phyloP scores from a whole-genome alignment of 2,329 filamentous ascomycete genomes.

The Amesomyces nigricolor region DNA sequence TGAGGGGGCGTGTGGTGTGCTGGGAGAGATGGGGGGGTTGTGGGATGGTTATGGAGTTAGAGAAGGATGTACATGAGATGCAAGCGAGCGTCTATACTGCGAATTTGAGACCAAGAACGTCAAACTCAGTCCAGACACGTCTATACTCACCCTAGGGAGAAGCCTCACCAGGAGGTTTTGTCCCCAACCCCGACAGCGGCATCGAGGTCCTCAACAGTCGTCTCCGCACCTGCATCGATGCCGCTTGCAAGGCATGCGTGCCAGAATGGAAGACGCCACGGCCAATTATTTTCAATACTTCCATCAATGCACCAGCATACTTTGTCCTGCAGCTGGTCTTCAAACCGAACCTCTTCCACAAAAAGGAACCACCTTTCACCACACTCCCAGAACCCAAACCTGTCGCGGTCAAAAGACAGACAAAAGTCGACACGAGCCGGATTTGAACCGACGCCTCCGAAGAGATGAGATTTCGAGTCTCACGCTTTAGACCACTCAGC shows the following conservation, averaged over 20 bases:
- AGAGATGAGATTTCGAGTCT: slow-evolving; percentile 19
- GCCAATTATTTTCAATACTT: too few species aligned
- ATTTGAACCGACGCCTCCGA: slow-evolving; percentile 20
- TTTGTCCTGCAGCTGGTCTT: too few species aligned
- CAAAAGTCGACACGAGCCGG: slow-evolving; percentile 18
- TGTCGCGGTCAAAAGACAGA: background rate
- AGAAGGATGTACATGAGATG: slow-evolving; percentile 2
- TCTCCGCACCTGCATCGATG: too few species aligned
- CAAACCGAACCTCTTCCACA: too few species aligned
- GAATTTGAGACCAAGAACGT: background rate
- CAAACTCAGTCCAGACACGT: too few species aligned
- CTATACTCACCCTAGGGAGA: background rate
- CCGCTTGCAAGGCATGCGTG: too few species aligned
- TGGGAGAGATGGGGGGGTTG: background rate
- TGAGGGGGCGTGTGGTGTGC: background rate
- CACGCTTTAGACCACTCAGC: slow-evolving; percentile 16
- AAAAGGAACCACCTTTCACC: too few species aligned
- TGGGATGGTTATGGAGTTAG: background rate
- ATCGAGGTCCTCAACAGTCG: too few species aligned
- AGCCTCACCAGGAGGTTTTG: slow-evolving; percentile 39
- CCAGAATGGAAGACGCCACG: too few species aligned
- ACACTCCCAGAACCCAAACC: too few species aligned
- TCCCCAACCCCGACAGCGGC: too few species aligned
- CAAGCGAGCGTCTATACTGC: background rate
- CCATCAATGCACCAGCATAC: too few species aligned